A percentile compares a stretch with the other conserved stretches of the same genome.
Evolutionary conservation across 2,329 filamentous ascomycete species (phyloP).

Genomic region (Lecanicillium sp.): DNA sequence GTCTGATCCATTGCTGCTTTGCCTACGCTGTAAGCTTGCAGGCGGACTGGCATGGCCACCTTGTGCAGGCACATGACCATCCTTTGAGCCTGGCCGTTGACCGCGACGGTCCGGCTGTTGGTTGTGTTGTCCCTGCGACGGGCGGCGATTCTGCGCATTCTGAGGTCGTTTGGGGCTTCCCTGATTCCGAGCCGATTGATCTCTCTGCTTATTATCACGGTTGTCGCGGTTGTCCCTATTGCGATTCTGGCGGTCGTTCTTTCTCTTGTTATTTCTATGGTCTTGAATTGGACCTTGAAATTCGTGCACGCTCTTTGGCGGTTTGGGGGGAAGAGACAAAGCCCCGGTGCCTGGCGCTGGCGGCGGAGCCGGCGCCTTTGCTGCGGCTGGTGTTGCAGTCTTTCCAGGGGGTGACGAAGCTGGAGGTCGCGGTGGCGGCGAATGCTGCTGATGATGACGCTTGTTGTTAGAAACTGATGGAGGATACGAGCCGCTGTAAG

Average conservation of each 20-base stretch:
- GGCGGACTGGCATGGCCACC: neutral
- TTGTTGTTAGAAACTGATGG: neutral
- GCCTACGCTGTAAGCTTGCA: neutral
- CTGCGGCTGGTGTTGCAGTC: neutral
- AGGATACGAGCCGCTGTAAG: constrained; percentile 7
- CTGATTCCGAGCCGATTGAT: constrained; percentile 5
- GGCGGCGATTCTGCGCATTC: neutral
- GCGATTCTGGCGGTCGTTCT: constrained; percentile 5
- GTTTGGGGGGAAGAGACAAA: constrained; percentile 6
- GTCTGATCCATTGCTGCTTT: constrained; percentile 1
- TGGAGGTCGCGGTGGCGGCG: neutral
- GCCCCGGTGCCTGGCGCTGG: neutral
- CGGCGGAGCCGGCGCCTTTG: neutral
- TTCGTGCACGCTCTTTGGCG: constrained; percentile 9
- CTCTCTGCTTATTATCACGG: neutral
- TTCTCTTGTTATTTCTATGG: constrained; percentile 7
- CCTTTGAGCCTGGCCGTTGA: constrained; percentile 2
- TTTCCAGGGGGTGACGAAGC: constrained; percentile 4
- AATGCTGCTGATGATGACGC: constrained; percentile 1
- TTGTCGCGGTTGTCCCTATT: constrained; percentile 3
- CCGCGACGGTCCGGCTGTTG: neutral
- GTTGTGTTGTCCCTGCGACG: neutral
- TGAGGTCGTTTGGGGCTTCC: neutral
- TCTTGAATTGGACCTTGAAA: constrained; percentile 3
- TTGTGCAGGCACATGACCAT: neutral